Evolutionary conservation across 2,329 filamentous ascomycete species (phyloP).

Genomic region (Penicillium griseofulvum): DNA sequence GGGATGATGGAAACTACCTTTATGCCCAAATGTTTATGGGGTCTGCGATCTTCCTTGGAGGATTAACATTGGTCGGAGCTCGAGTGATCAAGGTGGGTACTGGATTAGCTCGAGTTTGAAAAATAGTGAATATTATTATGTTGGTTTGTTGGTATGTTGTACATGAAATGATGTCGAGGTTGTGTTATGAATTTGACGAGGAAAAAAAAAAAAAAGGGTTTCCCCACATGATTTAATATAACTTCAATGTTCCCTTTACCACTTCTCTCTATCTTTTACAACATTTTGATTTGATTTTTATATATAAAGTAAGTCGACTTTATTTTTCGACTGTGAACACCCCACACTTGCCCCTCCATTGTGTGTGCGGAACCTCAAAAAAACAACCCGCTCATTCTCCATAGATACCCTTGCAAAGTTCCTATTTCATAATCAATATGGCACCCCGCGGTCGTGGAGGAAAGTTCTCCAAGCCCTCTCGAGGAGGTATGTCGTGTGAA

Average conservation of each 20-base stretch:
- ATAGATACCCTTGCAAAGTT: background rate
- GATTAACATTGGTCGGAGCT: constrained; percentile 42
- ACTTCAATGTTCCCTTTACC: too few species aligned
- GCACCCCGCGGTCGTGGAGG: constrained; percentile 71
- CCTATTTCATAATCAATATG: constrained; percentile 29
- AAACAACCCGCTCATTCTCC: background rate
- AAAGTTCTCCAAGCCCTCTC: constrained; percentile 90
- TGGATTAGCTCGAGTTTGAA: constrained; percentile 36
- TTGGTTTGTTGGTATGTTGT: too few species aligned
- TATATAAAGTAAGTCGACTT: too few species aligned
- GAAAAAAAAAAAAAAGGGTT: too few species aligned
- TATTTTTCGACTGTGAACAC: too few species aligned
- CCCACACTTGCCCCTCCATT: constrained; percentile 13
- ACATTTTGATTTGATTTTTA: too few species aligned
- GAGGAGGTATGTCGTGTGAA: constrained; percentile 67
- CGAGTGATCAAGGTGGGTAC: constrained; percentile 36
- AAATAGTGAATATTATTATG: background rate
- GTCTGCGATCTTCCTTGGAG: constrained; percentile 44
- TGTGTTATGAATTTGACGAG: too few species aligned
- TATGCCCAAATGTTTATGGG: constrained; percentile 55
- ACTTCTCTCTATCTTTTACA: too few species aligned
- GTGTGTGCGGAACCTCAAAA: background rate
- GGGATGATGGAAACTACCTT: constrained; percentile 46
- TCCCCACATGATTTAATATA: too few species aligned
- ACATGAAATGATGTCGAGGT: too few species aligned